These are phyloP conservation scores for Aureobasidium sp. DNA, from an alignment of 2,329 filamentous ascomycete genomes.

Conservation along the genomic window DNA sequence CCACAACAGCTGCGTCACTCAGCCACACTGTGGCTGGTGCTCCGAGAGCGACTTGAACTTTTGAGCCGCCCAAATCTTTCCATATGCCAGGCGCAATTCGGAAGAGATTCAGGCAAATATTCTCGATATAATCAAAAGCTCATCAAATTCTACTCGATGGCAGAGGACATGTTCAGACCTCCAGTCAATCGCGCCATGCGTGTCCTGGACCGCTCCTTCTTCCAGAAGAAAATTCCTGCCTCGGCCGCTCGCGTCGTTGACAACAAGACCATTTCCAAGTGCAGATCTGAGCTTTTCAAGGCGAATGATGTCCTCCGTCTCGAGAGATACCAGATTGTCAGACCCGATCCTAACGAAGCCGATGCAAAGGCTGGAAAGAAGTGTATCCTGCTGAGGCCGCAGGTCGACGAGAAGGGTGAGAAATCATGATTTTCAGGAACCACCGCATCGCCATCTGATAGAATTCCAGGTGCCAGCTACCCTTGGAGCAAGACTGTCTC, in stretches of 20 bases:
- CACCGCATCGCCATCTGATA: no score
- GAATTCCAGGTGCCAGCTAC: no score
- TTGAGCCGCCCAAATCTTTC: neutral
- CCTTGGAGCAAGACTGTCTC: constrained; percentile 66
- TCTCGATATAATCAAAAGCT: neutral
- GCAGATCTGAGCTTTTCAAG: constrained; percentile 57
- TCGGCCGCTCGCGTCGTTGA: constrained; percentile 73
- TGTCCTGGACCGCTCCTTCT: constrained; percentile 74
- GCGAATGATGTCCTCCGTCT: constrained; percentile 58
- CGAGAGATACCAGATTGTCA: constrained; percentile 57
- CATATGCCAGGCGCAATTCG: neutral
- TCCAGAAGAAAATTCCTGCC: constrained; percentile 66
- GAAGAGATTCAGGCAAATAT: neutral
- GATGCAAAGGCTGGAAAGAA: constrained; percentile 40
- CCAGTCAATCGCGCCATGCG: constrained; percentile 73
- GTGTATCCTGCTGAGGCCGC: constrained; percentile 39
- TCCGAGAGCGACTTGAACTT: neutral
- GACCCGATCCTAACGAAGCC: constrained; percentile 51
- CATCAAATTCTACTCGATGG: constrained; percentile 17
- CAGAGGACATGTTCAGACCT: constrained; percentile 58
- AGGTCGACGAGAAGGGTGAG: constrained; percentile 27
- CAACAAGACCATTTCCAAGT: constrained; percentile 62
- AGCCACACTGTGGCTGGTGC: neutral
- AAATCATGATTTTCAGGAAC: no score
- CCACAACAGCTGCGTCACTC: constrained; percentile 1